These are phyloP conservation scores for Cryptococcus floricola DNA, from an alignment of 1,284 basidiomycete genomes.

Conservation along the genomic window DNA sequence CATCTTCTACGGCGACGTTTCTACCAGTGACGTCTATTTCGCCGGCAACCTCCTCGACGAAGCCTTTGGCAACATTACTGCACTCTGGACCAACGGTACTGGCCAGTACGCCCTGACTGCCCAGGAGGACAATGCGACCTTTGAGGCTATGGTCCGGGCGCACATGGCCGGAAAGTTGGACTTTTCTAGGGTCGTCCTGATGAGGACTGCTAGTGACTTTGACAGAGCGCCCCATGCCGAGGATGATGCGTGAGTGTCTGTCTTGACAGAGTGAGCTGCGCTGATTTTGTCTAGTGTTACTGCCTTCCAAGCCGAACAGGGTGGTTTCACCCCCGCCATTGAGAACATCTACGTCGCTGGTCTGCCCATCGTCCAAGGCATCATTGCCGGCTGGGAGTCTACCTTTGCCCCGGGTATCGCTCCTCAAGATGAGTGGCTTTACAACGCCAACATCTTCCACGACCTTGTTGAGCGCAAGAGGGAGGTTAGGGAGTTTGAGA, in stretches of 20 bases:
- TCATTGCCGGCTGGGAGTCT: slow-evolving; percentile 35
- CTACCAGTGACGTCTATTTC: slow-evolving; percentile 53
- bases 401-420: slow-evolving; percentile 28
- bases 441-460: slow-evolving; percentile 29
- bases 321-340: slow-evolving; percentile 37
- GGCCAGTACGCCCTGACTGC: slow-evolving; percentile 51
- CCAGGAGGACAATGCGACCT: slow-evolving; percentile 56
- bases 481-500: slow-evolving; percentile 12
- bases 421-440: slow-evolving; percentile 30
- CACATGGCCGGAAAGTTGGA: slow-evolving; percentile 50
- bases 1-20: slow-evolving; percentile 48
- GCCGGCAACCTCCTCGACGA: slow-evolving; percentile 49
- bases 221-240: slow-evolving; percentile 48
- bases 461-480: slow-evolving; percentile 19
- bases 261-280: neutral
- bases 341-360: slow-evolving; percentile 40
- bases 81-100: slow-evolving; percentile 44
- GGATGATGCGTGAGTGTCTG: neutral
- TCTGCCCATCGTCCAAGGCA: slow-evolving; percentile 37
- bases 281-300: slow-evolving; percentile 10
- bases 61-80: slow-evolving; percentile 52
- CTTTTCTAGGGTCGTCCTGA: slow-evolving; percentile 53
- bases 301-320: slow-evolving; percentile 37
- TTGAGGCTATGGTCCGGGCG: slow-evolving; percentile 52
- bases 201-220: slow-evolving; percentile 54